Conservation (phyloP, 768 basidiomycete species). For the Cystobasidium tubakii region DNA sequence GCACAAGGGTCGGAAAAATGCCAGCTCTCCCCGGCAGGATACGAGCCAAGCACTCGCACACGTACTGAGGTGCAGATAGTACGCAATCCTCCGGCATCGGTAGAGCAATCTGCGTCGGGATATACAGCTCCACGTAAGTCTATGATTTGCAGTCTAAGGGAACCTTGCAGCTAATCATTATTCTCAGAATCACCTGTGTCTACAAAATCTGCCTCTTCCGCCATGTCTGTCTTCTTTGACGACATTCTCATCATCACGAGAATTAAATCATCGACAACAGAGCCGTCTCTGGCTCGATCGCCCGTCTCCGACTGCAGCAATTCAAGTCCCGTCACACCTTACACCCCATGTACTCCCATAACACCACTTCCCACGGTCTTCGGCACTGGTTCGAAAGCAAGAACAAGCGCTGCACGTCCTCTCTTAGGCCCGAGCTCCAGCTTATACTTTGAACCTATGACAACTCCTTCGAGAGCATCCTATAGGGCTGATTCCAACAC, state of each 20-base stretch:
- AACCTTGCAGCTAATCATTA: too few relatives aligned
- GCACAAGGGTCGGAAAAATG: neutral
- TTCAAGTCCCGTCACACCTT: neutral
- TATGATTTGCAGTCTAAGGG: too few relatives aligned
- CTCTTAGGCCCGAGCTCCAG: neutral
- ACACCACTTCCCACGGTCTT: neutral
- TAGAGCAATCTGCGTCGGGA: too few relatives aligned
- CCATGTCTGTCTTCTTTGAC: neutral
- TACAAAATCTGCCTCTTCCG: neutral
- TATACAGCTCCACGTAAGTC: too few relatives aligned
- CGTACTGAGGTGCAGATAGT: too few relatives aligned
- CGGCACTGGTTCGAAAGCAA: neutral
- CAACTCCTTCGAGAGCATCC: neutral
- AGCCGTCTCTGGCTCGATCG: neutral
- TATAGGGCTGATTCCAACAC: neutral
- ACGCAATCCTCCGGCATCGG: too few relatives aligned
- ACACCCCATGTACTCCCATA: neutral
- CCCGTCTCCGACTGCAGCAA: neutral
- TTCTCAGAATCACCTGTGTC: neutral
- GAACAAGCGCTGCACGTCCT: neutral
- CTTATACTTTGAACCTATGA: neutral
- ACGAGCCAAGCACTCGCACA: too few relatives aligned
- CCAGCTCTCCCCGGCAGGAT: neutral
- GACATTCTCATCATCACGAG: constrained; percentile 4
- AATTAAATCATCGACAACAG: neutral